Evolutionary conservation across 2,329 filamentous ascomycete species (phyloP).

Genomic region (Tolypocladium sp.): DNA sequence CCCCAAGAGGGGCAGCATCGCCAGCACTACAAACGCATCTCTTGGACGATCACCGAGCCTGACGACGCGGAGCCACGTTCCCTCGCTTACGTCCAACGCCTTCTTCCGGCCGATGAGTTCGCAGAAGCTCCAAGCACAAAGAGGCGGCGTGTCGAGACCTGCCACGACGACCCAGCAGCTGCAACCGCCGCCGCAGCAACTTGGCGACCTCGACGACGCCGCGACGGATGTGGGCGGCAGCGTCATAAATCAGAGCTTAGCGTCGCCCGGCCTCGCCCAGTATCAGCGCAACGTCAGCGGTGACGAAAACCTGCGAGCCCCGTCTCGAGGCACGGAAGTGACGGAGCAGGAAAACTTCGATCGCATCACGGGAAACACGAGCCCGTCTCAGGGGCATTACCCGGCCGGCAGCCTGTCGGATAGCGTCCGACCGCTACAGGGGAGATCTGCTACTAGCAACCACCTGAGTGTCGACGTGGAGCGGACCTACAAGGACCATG

Average conservation of each 20-base stretch:
- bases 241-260: constrained; percentile 38
- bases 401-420: constrained; percentile 58
- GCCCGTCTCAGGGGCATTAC: constrained; percentile 54
- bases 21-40: constrained; percentile 38
- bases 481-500: constrained; percentile 45
- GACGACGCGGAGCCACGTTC: constrained; percentile 77
- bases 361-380: constrained; percentile 63
- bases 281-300: constrained; percentile 17
- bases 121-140: constrained; percentile 83
- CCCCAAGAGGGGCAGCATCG: constrained; percentile 32
- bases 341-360: constrained; percentile 67
- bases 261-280: constrained; percentile 38
- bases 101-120: constrained; percentile 98
- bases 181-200: constrained; percentile 10
- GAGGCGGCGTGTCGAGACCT: constrained; percentile 47
- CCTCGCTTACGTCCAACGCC: constrained; percentile 77
- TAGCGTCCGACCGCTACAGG: constrained; percentile 69
- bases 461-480: constrained; percentile 50
- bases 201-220: constrained; percentile 26
- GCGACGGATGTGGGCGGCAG: constrained; percentile 35
- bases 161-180: constrained; percentile 29
- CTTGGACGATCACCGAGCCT: constrained; percentile 47
- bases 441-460: constrained; percentile 20
- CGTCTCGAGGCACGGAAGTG: constrained; percentile 72
- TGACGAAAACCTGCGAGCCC: constrained; percentile 45